Percentiles rank a stretch among this genome's conserved stretches.
Conservation (phyloP, 768 basidiomycete genomes). For the Clavulina sp. region DNA sequence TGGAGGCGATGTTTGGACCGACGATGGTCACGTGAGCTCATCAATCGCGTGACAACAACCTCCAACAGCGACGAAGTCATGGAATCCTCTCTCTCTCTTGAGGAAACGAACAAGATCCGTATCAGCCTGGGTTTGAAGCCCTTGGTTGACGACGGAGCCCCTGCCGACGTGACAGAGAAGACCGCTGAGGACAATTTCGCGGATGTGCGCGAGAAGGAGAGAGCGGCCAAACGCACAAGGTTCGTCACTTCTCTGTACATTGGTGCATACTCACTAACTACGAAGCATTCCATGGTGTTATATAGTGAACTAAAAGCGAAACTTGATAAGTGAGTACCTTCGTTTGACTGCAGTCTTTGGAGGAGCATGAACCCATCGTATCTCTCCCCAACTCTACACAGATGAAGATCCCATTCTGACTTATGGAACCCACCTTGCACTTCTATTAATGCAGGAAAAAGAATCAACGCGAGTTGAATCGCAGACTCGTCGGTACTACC, state of each 20-base stretch:
- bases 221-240: slow-evolving; percentile 60
- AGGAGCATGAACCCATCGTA: too few species aligned
- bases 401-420: too few species aligned
- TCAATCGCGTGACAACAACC: too few species aligned
- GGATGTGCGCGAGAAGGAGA: slow-evolving; percentile 47
- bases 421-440: slow-evolving; percentile 28
- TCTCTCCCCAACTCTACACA: too few species aligned
- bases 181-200: slow-evolving; percentile 78
- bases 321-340: slow-evolving; percentile 75
- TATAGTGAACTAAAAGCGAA: slow-evolving; percentile 49
- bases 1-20: too few species aligned
- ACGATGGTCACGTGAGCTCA: too few species aligned
- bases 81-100: slow-evolving; percentile 44
- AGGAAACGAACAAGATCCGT: slow-evolving; percentile 93
- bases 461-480: slow-evolving; percentile 83
- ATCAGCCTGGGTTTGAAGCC: slow-evolving; percentile 87
- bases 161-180: slow-evolving; percentile 59
- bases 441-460: slow-evolving; percentile 49
- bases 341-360: slow-evolving; percentile 6
- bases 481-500: slow-evolving; percentile 81
- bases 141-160: slow-evolving; percentile 60
- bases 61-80: too few species aligned
- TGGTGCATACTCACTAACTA: slow-evolving; percentile 2
- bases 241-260: slow-evolving; percentile 21
- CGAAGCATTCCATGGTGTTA: too few species aligned